These are phyloP conservation scores for Aristolochia californica DNA, from an alignment of 164 flowering plant genomes.

Conservation along the genomic window DNA sequence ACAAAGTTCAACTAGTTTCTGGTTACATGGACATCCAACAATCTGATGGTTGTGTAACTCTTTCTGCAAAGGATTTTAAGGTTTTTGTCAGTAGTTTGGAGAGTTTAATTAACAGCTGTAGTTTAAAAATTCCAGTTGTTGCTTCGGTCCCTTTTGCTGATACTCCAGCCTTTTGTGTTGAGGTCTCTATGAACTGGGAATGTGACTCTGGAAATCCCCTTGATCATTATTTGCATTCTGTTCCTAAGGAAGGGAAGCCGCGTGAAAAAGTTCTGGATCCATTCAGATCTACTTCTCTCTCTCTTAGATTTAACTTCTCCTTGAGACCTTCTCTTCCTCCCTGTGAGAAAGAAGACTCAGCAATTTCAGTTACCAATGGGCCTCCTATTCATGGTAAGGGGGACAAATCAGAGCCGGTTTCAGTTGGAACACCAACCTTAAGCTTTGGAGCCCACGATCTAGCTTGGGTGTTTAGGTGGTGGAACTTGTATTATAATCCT, in stretches of 20 bases:
- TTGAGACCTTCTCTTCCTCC: slow-evolving; percentile 44
- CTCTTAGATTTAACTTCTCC: slow-evolving; percentile 80
- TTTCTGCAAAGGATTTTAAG: slow-evolving; percentile 60
- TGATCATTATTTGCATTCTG: slow-evolving; percentile 79
- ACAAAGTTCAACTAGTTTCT: slow-evolving; percentile 67
- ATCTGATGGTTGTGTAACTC: slow-evolving; percentile 81
- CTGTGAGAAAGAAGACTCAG: slow-evolving; percentile 27
- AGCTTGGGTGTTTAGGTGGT: slow-evolving; percentile 83
- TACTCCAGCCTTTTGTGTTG: slow-evolving; percentile 64
- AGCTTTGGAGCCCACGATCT: slow-evolving; percentile 90
- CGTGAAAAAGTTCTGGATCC: slow-evolving; percentile 83
- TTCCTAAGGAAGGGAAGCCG: slow-evolving; percentile 72
- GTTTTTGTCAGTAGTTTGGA: slow-evolving; percentile 79
- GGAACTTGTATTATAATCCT: slow-evolving; percentile 73
- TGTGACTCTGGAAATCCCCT: slow-evolving; percentile 89
- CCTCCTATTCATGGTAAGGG: slow-evolving; percentile 23
- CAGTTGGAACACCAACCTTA: slow-evolving; percentile 38
- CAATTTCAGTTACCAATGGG: slow-evolving; percentile 18
- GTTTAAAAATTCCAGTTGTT: slow-evolving; percentile 45
- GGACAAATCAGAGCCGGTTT: slow-evolving; percentile 20
- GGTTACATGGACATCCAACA: slow-evolving; percentile 69
- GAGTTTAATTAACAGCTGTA: slow-evolving; percentile 45
- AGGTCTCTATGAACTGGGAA: slow-evolving; percentile 93
- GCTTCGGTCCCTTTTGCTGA: slow-evolving; percentile 52
- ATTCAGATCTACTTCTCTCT: slow-evolving; percentile 87